Evolutionary conservation across 805 yeast species (phyloP), one percentile per base, ranked within the genome.

Genomic region (Sungouiella blattae): DNA sequence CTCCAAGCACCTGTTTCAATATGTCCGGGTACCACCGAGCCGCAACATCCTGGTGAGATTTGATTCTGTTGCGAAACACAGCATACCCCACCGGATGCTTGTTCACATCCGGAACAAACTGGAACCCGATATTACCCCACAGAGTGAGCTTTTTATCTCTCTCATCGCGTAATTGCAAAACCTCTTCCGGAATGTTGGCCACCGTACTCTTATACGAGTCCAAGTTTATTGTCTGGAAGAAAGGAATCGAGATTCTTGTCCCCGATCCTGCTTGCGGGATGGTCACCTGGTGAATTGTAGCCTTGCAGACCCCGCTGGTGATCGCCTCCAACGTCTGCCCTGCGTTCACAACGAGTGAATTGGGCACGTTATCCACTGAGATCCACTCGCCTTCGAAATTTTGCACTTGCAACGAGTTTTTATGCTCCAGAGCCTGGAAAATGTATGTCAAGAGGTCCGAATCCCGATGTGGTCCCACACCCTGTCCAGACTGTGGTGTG

Each of bases 391-490:
- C 81, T 32, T 71, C 67, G 40, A 70, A 66, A 41, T 73, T 72
- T 40, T 75, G 72, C 7, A 77, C 82, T 45, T 78, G 79, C 24
- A 78, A 59, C 1, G 81, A 77, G 25, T 75, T 66, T 7, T 37
- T 22, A 37, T 70, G 75, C 11, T 55, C 60, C 1, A 74, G 61
- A 8, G 78, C 83, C 48, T 80, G 84, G 44, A 69, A 73, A 9
- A 80, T 76, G 50, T 67, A 76, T 0, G 85, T 79, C 18, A 80
- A 49, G 47, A 80, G 64, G 36, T 78, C 83, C 3, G 80, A 74
- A 47, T 82, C 88, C 38, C 83, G 69, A 49, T 81, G 87, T 3
- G 83, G 80, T 1, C 85, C 84, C 12, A 70, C 74, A 0, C 83
- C 83, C 46, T 75, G 80, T 16, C 43, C 50, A 4, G 60, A 48